phyloP scores from a whole-genome alignment of 176 grass and related monocot genomes.

The Paspalum vaginatum region DNA sequence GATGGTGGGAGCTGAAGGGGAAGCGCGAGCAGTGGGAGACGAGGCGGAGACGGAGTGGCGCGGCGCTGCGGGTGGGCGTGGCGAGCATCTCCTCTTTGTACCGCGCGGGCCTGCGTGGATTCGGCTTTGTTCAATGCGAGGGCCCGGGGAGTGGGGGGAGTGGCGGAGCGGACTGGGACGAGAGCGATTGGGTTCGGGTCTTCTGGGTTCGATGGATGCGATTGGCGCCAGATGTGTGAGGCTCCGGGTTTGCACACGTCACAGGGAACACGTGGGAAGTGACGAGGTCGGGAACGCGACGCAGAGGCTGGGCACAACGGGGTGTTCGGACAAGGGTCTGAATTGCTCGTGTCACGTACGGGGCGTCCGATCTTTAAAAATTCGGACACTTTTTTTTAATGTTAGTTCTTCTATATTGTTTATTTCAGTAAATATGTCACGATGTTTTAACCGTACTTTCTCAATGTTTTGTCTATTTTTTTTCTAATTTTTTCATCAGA shows the following conservation, averaged over 20 bases:
- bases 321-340: too few relatives aligned
- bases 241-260: background rate
- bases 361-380: too few relatives aligned
- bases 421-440: too few relatives aligned
- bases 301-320: too few relatives aligned
- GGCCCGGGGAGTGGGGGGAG: background rate
- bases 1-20: constrained; percentile 12
- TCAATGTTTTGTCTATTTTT: too few relatives aligned
- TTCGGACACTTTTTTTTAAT: too few relatives aligned
- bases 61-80: constrained; percentile 4
- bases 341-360: too few relatives aligned
- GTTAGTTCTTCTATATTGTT: too few relatives aligned
- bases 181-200: background rate
- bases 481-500: too few relatives aligned
- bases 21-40: background rate
- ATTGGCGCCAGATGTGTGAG: background rate
- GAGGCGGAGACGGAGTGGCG: background rate
- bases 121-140: constrained; percentile 32
- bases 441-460: too few relatives aligned
- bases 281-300: too few relatives aligned
- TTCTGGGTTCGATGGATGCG: background rate
- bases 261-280: background rate
- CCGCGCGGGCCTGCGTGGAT: constrained; percentile 27
- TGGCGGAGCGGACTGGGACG: background rate
- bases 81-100: constrained; percentile 23